A percentile compares a stretch with the other conserved stretches of the same genome.
Evolutionary conservation across 495 filamentous ascomycete genomes (phyloP).

Genomic region (Penicillium riverlandense): DNA sequence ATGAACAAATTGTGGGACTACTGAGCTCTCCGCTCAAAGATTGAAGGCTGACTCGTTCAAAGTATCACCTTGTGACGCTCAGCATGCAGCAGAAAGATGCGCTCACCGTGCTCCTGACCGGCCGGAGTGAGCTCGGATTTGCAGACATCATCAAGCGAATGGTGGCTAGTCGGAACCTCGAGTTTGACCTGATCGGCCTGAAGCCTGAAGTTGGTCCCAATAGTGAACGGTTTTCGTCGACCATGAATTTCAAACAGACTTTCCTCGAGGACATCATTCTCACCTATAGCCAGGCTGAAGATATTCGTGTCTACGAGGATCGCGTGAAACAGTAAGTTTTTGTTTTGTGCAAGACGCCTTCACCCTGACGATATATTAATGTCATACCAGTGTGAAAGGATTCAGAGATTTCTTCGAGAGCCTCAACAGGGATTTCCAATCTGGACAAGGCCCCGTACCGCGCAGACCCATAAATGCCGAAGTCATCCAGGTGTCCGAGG

Average conservation of each 20-base stretch:
- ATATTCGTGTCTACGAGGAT: slow-evolving; percentile 69
- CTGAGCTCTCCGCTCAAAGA: background rate
- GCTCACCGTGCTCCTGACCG: slow-evolving; percentile 81
- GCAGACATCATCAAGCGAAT: slow-evolving; percentile 78
- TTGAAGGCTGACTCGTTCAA: slow-evolving; percentile 12
- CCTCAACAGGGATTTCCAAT: slow-evolving; percentile 54
- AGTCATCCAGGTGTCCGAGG: slow-evolving; percentile 82
- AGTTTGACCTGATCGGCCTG: slow-evolving; percentile 84
- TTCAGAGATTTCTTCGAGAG: slow-evolving; percentile 76
- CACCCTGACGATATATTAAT: slow-evolving; percentile 7
- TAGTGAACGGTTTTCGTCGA: slow-evolving; percentile 65
- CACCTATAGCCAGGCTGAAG: slow-evolving; percentile 76
- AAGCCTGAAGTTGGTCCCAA: slow-evolving; percentile 80
- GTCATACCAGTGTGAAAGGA: slow-evolving; percentile 48
- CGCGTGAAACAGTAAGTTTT: slow-evolving; percentile 52
- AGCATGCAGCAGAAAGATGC: slow-evolving; percentile 85
- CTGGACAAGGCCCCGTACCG: slow-evolving; percentile 18
- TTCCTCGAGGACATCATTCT: slow-evolving; percentile 73
- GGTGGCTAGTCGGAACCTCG: slow-evolving; percentile 63
- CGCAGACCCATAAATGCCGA: slow-evolving; percentile 64
- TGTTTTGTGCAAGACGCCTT: slow-evolving; percentile 1
- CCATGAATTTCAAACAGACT: slow-evolving; percentile 81
- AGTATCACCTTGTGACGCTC: slow-evolving; percentile 71
- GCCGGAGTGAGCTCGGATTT: slow-evolving; percentile 73
- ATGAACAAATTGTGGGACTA: slow-evolving; percentile 66